Base-by-base conservation (phyloP, 228 moss, liverwort and hornwort genomes). In the Sphagnum fallax region DNA sequence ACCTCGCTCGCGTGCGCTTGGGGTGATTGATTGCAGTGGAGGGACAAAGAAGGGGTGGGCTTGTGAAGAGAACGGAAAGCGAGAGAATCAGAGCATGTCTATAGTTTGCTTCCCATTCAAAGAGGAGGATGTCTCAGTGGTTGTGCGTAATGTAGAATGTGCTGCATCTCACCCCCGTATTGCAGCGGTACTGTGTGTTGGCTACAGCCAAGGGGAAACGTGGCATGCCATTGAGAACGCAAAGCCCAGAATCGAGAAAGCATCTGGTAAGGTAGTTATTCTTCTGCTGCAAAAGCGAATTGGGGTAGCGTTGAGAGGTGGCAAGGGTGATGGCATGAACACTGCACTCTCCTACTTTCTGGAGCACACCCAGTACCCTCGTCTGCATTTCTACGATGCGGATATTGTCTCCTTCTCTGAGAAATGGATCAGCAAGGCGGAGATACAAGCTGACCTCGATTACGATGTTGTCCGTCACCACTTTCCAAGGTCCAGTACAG, bases 31-130 rank as follows among this genome's bases (percentile, higher is more conserved):
- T 32, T 32, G 32, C 32, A 32, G 32, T 32, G 32, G 32, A 32
- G 32, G 32, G 32, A 32, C 32, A 1, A 32, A 32, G 32, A 32
- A 32, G 32, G 32, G 32, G 32, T 1, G 32, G 32, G 32, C 2
- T 1, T 32, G 32, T 32, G 32, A 32, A 32, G 32, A 32, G 32
- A 32, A 3, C 32, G 32, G 32, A 32, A 55, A 62, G 55, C 67
- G 71, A 62, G 67, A 67, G 50, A 57, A 68, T 48, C 76, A 47
- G 79, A 83, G 76, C 64, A 83, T 83, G 83, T 83, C 83, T 76
- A 53, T 83, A 49, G 83, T 83, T 79, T 83, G 83, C 58, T 83
- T 83, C 14, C 83, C 83, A n/a, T 83, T 83, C 71, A 83, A 83
- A 77, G 83, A 83, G 76, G 83, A 79, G 64, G 83, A 83, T 83